Evolutionary conservation across 176 grass and related monocot genomes (phyloP).

Genomic region (Oryza rufipogon): DNA sequence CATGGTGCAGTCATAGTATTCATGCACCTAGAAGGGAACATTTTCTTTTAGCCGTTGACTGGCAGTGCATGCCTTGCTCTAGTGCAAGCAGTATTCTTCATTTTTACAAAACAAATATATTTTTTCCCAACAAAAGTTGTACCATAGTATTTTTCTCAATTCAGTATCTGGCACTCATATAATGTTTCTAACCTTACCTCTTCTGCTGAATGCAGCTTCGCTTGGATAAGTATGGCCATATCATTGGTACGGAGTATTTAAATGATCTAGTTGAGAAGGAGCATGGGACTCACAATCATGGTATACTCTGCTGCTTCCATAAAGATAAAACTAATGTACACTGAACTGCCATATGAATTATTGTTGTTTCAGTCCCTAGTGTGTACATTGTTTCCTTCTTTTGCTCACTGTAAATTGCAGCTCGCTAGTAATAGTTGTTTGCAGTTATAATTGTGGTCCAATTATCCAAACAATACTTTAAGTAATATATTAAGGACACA

Average conservation of each 20-base stretch:
- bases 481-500: not conserved
- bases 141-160: slow-evolving; percentile 19
- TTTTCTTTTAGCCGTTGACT: slow-evolving; percentile 21
- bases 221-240: slow-evolving; percentile 67
- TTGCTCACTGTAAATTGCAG: slow-evolving; percentile 3
- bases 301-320: slow-evolving; percentile 46
- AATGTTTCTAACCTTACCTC: slow-evolving; percentile 36
- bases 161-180: slow-evolving; percentile 2
- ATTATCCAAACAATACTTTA: not conserved
- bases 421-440: not conserved
- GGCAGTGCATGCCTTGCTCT: slow-evolving; percentile 28
- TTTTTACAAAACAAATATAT: not conserved
- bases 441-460: not conserved
- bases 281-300: slow-evolving; percentile 71
- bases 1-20: slow-evolving; percentile 16
- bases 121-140: slow-evolving; percentile 8
- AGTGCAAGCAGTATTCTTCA: not conserved
- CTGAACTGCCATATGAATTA: slow-evolving; percentile 3
- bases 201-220: slow-evolving; percentile 68
- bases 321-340: slow-evolving; percentile 6
- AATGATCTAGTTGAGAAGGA: slow-evolving; percentile 98
- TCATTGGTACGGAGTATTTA: slow-evolving; percentile 88
- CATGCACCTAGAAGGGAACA: slow-evolving; percentile 11
- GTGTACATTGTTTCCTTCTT: slow-evolving; percentile 19
- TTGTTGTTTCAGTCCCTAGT: not conserved